Evolutionary conservation across 2,329 filamentous ascomycete species (phyloP).

Genomic region (Pyricularia pennisetigena): DNA sequence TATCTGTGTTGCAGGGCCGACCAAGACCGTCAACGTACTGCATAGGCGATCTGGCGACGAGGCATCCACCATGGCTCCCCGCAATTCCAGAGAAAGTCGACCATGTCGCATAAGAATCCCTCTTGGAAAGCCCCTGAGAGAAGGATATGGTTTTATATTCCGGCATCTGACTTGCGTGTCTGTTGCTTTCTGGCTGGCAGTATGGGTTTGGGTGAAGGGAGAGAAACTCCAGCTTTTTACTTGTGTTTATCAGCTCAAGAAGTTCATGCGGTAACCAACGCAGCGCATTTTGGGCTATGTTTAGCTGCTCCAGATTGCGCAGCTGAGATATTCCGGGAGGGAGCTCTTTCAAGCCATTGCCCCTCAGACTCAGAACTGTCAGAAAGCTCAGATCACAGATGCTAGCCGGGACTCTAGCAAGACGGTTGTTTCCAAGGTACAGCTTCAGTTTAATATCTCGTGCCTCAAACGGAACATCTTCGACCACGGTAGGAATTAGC

Average conservation of each 20-base stretch:
- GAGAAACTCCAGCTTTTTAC: conserved; percentile 38
- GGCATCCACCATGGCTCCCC: not conserved
- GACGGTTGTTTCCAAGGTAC: conserved; percentile 49
- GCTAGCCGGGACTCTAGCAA: conserved; percentile 45
- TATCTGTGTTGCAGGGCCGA: not conserved
- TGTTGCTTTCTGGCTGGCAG: conserved; percentile 20
- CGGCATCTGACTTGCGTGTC: not conserved
- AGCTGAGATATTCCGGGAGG: conserved; percentile 50
- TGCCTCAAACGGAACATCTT: conserved; percentile 49
- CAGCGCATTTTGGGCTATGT: conserved; percentile 55
- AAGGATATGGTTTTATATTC: not conserved
- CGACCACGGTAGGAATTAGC: conserved; percentile 41
- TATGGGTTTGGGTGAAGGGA: conserved; percentile 55
- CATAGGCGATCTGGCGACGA: conserved; percentile 17
- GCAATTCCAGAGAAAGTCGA: not conserved
- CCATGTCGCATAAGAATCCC: not conserved
- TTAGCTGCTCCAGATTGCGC: conserved; percentile 49
- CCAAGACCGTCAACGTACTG: conserved; percentile 19
- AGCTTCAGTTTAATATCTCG: conserved; percentile 50
- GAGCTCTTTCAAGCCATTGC: conserved; percentile 51
- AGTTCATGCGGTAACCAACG: conserved; percentile 53
- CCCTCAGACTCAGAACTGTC: conserved; percentile 55
- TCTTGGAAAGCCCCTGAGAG: not conserved
- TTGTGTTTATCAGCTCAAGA: conserved; percentile 39
- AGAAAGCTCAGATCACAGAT: conserved; percentile 53